Base-by-base conservation (phyloP, 495 filamentous ascomycete genomes). In the Hypoxylon crocopeplum region DNA sequence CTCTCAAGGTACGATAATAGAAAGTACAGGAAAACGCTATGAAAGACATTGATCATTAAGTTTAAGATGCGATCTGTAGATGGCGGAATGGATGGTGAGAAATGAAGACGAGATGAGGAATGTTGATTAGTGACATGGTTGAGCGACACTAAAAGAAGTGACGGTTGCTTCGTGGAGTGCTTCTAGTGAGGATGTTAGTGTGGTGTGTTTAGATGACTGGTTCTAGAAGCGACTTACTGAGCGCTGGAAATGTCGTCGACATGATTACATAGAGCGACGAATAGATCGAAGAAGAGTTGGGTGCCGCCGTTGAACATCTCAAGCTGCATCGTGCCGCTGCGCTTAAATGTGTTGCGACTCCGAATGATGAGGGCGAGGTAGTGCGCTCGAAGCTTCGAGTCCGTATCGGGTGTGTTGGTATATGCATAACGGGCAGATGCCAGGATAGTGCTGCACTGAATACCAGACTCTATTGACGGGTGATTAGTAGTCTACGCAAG, bases 321-420 rank as follows among this genome's bases (percentile, higher is more conserved):
- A 66, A 88, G 83, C 75, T 96, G 92, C 92, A 96, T 95, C n/a
- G 92, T 96, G 57, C 92, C 92, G 73, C 91, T 95, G 30, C 89
- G 79, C 81, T 94, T 97, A 78, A 97, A 97, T 3, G 90, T 96
- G 58, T 79, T 80, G 56, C 91, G 80, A 66, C 86, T 87, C 59
- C 92, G 82, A 62, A 97, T 93, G 72, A 97, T 95, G 69, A 97
- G 81, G 20, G 92, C 91, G 19, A 97, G 85, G 66, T 96, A 97
- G 74, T 97, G 92, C 25, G 92, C 91, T 46, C 92, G 81, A 46
- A 97, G 82, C 71, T 90, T 90, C 20, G 89, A 92, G 79, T 97
- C 92, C 13, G 80, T 88, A 67, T 96, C 90, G 1, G 91, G 90
- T 12, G 92, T 97, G 73, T 95, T 83, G 61, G 85, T 87, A 75